Percentiles rank a stretch among this genome's conserved stretches.
These are phyloP conservation scores for Sclerotinia sclerotiorum DNA, from an alignment of 2,329 filamentous ascomycete species.

Conservation along the genomic window DNA sequence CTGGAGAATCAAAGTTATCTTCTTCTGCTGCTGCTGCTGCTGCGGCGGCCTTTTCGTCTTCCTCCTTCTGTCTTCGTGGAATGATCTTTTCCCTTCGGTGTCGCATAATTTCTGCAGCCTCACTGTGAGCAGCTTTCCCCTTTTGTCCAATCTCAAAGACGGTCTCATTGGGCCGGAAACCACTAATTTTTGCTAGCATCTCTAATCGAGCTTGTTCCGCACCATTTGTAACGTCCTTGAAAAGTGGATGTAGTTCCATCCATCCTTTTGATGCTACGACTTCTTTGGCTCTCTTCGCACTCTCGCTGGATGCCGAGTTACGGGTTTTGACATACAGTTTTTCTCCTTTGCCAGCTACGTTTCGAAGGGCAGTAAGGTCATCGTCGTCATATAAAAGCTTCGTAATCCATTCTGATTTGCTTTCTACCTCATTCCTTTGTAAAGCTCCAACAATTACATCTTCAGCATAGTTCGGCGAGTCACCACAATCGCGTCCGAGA, in stretches of 20 bases:
- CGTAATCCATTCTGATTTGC: constrained; percentile 77
- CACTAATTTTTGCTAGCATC: constrained; percentile 86
- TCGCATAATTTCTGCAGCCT: constrained; percentile 75
- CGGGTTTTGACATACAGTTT: constrained; percentile 88
- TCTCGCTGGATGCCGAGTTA: constrained; percentile 86
- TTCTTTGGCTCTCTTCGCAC: constrained; percentile 82
- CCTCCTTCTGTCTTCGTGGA: constrained; percentile 48
- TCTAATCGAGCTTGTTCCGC: constrained; percentile 72
- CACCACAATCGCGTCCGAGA: constrained; percentile 63
- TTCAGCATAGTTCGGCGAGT: constrained; percentile 68
- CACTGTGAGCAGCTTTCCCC: constrained; percentile 59
- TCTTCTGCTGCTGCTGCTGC: constrained; percentile 30
- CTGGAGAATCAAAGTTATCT: constrained; percentile 39
- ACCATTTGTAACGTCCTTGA: constrained; percentile 66
- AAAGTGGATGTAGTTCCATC: constrained; percentile 76
- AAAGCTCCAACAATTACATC: constrained; percentile 82
- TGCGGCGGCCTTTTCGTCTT: constrained; percentile 44
- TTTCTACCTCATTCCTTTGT: constrained; percentile 69
- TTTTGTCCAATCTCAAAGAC: constrained; percentile 91
- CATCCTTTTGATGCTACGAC: constrained; percentile 69
- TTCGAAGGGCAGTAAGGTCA: constrained; percentile 69
- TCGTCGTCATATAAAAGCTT: constrained; percentile 73
- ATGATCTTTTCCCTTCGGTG: constrained; percentile 68
- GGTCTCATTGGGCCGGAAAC: constrained; percentile 86
- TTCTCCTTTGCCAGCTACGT: constrained; percentile 83